Conservation (phyloP, 2,329 filamentous ascomycete species). For the Penicillium vulpinum region DNA sequence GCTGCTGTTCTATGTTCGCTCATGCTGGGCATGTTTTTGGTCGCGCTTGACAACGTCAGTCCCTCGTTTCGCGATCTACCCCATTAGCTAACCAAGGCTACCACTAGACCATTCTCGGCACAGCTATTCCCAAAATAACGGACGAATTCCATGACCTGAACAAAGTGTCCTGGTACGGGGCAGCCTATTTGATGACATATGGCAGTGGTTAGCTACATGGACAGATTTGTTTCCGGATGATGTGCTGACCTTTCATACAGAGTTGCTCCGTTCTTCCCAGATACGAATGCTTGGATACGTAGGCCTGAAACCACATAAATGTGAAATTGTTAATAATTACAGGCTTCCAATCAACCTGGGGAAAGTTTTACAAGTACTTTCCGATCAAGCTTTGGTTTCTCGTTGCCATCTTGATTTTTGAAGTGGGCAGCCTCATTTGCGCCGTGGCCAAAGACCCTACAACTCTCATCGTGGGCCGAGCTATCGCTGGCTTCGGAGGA, state of each 20-base stretch:
- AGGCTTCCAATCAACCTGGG: slow-evolving; percentile 36
- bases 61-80: background rate
- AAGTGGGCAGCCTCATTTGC: slow-evolving; percentile 44
- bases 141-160: slow-evolving; percentile 30
- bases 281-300: background rate
- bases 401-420: slow-evolving; percentile 42
- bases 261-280: background rate
- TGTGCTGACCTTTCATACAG: background rate
- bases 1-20: background rate
- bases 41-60: background rate
- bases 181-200: slow-evolving; percentile 38
- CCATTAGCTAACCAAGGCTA: background rate
- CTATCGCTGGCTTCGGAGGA: slow-evolving; percentile 39
- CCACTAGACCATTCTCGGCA: background rate
- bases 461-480: slow-evolving; percentile 43
- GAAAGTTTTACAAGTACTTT: slow-evolving; percentile 35
- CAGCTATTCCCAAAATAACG: slow-evolving; percentile 30
- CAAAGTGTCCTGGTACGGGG: slow-evolving; percentile 40
- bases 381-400: slow-evolving; percentile 38
- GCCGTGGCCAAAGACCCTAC: slow-evolving; percentile 37
- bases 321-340: slow-evolving; percentile 13
- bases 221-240: background rate
- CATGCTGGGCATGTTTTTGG: background rate
- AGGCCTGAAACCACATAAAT: background rate
- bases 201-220: background rate